A percentile compares a stretch with the other conserved stretches of the same genome.
Evolutionary conservation across 164 flowering plant genomes (phyloP).

Genomic region (Houttuynia cordata): DNA sequence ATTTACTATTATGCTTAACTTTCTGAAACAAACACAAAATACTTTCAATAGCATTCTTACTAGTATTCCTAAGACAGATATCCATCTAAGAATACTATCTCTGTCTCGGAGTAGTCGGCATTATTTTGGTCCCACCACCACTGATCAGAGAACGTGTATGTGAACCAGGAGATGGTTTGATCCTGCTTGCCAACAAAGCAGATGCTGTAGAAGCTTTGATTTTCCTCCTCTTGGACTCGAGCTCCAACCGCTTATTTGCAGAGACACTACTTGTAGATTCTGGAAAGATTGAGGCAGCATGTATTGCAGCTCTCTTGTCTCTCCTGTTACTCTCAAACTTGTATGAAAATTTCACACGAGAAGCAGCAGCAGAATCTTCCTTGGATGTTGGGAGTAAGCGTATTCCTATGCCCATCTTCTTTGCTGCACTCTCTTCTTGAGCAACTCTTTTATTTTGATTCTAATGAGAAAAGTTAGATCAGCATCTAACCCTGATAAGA

Average conservation of each 20-base stretch:
- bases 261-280: constrained; percentile 24
- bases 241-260: constrained; percentile 30
- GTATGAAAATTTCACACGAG: constrained; percentile 46
- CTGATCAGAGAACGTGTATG: background rate
- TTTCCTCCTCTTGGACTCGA: constrained; percentile 70
- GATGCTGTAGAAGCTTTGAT: constrained; percentile 26
- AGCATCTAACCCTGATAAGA: background rate
- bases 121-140: background rate
- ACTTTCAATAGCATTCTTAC: too few relatives aligned
- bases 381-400: constrained; percentile 60
- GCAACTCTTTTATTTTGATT: constrained; percentile 77
- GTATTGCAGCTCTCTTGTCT: constrained; percentile 69
- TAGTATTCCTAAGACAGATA: too few relatives aligned
- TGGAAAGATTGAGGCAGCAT: constrained; percentile 58
- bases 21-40: too few relatives aligned
- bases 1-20: too few relatives aligned
- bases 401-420: constrained; percentile 60
- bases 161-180: constrained; percentile 21
- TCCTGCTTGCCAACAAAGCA: constrained; percentile 13
- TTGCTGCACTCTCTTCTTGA: constrained; percentile 61
- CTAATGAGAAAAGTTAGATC: constrained; percentile 18
- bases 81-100: background rate
- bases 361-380: constrained; percentile 55
- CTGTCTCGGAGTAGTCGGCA: background rate
- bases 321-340: constrained; percentile 57